Evolutionary conservation across 805 yeast species (phyloP).

Genomic region (Pichia paraexigua): DNA sequence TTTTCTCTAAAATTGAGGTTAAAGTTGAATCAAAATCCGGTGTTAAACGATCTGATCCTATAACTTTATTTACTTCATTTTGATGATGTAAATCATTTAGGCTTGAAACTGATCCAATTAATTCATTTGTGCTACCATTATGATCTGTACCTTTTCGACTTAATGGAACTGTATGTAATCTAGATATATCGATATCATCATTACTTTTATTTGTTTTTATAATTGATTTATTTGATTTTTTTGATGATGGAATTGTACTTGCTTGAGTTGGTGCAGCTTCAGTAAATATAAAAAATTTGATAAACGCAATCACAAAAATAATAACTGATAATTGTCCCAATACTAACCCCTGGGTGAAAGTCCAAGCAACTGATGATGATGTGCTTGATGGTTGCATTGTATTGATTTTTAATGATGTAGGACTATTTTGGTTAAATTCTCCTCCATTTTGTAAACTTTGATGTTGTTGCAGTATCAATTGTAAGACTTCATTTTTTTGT

Average conservation of each 20-base stretch:
- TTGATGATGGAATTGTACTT: slow-evolving; percentile 27
- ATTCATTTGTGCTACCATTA: not conserved
- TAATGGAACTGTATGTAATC: not conserved
- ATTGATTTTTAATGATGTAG: slow-evolving; percentile 3
- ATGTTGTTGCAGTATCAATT: slow-evolving; percentile 8
- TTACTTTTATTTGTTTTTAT: slow-evolving; percentile 9
- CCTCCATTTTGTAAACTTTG: not conserved
- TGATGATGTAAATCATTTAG: slow-evolving; percentile 1
- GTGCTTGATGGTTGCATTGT: slow-evolving; percentile 2
- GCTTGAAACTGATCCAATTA: not conserved
- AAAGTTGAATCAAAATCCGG: slow-evolving; percentile 8
- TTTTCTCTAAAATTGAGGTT: slow-evolving; percentile 65
- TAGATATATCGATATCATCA: slow-evolving; percentile 2
- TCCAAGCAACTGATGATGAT: slow-evolving; percentile 33
- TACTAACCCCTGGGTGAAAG: slow-evolving; percentile 71
- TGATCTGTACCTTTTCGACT: not conserved
- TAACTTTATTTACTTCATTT: slow-evolving; percentile 2
- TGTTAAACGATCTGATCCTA: not conserved
- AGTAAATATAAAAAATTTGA: slow-evolving; percentile 70
- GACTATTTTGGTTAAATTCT: not conserved
- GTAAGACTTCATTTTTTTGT: slow-evolving; percentile 7
- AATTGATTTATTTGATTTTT: slow-evolving; percentile 12
- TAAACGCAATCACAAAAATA: slow-evolving; percentile 51
- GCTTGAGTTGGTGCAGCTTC: slow-evolving; percentile 40
- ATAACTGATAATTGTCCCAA: slow-evolving; percentile 71